Base-by-base conservation (phyloP, 2,329 filamentous ascomycete genomes). In the Diaporthe sp. region DNA sequence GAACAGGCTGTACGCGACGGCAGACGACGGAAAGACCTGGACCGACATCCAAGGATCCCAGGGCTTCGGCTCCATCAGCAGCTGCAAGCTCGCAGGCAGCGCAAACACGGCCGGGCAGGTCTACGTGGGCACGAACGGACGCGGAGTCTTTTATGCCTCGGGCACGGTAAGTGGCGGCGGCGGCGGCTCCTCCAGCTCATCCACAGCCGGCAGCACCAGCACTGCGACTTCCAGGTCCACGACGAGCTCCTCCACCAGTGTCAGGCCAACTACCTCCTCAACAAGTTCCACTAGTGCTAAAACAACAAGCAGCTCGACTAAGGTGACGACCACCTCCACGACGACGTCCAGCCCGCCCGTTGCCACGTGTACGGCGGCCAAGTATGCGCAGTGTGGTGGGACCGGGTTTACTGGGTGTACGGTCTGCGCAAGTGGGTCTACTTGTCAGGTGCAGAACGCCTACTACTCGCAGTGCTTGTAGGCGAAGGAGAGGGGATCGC, bases 111-210 rank as follows among this genome's bases (percentile, higher is more conserved):
- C 84, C 3, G 84, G 84, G 1, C 82, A 86, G 71, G 86, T 89
- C 0, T 89, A 88, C 61, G 87, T 89, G 22, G 87, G 87, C 0
- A 89, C 87, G 2, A 88, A 89, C 72, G 87, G 87, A 0, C 84
- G 87, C 1, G 87, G 87, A 19, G 86, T 87, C 7, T 82, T 88
- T 73, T 85, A 82, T 74, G 84, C 81, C 4, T 77, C 78, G 44
- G 80, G 79, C 17, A 76, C 76, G 25, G 49, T 81, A 44, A 74
- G 74, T 34, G 78, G 79, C 7, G 69, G 75, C 17, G 72, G 75
- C 9, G 61, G 74, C 13, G 74, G 74, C 28, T 57, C 55, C 12
- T 68, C 77, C 22, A 75, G 44, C 15, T 68, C 61, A 31, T 49
- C 49, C 19, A 57, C 73, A 49, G 34, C 68, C 37, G 58, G 59